Percentiles rank a stretch among this genome's conserved stretches.
phyloP scores from a whole-genome alignment of 768 basidiomycete species.

The Termitomyces sp. region DNA sequence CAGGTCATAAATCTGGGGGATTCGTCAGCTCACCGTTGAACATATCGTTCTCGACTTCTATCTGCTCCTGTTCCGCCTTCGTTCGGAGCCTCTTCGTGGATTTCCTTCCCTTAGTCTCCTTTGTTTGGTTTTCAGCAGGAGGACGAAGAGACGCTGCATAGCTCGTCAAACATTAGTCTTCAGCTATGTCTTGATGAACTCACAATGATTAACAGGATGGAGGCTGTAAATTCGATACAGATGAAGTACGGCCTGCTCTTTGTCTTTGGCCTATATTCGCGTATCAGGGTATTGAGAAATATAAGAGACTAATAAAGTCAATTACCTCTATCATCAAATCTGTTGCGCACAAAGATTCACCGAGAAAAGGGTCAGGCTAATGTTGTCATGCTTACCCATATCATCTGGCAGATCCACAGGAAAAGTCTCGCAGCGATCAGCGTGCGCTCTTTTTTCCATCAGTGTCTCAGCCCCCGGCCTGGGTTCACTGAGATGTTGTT shows the following conservation, averaged over 20 bases:
- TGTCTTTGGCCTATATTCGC: constrained; percentile 65
- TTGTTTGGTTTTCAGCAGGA: constrained; percentile 35
- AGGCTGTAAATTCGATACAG: constrained; percentile 76
- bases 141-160: constrained; percentile 40
- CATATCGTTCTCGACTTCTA: background rate
- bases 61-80: constrained; percentile 11
- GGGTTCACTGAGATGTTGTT: constrained; percentile 92
- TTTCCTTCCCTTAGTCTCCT: constrained; percentile 41
- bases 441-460: constrained; percentile 86
- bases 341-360: constrained; percentile 17
- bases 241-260: constrained; percentile 91
- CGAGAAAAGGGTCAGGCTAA: constrained; percentile 7
- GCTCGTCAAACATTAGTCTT: background rate
- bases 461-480: constrained; percentile 77
- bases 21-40: background rate
- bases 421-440: constrained; percentile 72
- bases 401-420: constrained; percentile 64
- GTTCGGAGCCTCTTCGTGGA: constrained; percentile 31
- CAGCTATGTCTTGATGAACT: constrained; percentile 14
- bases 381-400: constrained; percentile 42
- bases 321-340: constrained; percentile 84
- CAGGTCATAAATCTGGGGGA: background rate
- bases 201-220: constrained; percentile 58
- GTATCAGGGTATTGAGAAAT: background rate
- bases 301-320: background rate